Conservation (phyloP, 225 moss, liverwort and hornwort species). For the Bryoerythrophyllum caledonicum region DNA sequence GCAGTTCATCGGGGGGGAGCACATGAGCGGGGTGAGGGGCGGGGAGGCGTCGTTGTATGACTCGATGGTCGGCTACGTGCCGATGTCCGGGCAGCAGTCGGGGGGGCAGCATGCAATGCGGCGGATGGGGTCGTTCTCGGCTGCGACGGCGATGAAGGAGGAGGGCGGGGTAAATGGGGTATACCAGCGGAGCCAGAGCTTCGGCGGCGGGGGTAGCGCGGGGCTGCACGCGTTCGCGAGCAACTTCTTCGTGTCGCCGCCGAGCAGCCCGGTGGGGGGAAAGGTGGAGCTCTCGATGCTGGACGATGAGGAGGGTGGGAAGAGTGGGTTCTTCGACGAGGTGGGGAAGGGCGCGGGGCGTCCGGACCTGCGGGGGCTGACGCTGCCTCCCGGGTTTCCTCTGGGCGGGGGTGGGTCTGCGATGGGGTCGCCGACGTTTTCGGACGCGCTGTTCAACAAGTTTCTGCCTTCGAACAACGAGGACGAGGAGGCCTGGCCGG, state of each 20-base stretch:
- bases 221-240: conserved; percentile 46
- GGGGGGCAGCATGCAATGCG: conserved; percentile 66
- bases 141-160: conserved; percentile 52
- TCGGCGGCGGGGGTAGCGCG: conserved; percentile 45
- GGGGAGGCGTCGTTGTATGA: conserved; percentile 58
- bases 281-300: conserved; percentile 59
- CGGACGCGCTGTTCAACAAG: conserved; percentile 77
- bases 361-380: conserved; percentile 46
- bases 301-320: conserved; percentile 76
- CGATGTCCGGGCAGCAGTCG: conserved; percentile 54
- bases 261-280: conserved; percentile 56
- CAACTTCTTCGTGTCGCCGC: conserved; percentile 65
- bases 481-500: conserved; percentile 92
- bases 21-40: conserved; percentile 41
- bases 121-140: conserved; percentile 71
- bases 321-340: conserved; percentile 43
- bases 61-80: conserved; percentile 61
- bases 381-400: conserved; percentile 42
- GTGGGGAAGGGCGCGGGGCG: conserved; percentile 45
- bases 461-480: conserved; percentile 93
- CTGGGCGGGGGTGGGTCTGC: conserved; percentile 46
- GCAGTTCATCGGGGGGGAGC: conserved; percentile 50
- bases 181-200: conserved; percentile 85
- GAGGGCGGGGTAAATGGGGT: conserved; percentile 47
- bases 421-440: conserved; percentile 77